Percentiles rank a stretch among this genome's conserved stretches.
These are phyloP conservation scores for Diaporthe sp. DNA, from an alignment of 2,329 filamentous ascomycete genomes.

Conservation along the genomic window DNA sequence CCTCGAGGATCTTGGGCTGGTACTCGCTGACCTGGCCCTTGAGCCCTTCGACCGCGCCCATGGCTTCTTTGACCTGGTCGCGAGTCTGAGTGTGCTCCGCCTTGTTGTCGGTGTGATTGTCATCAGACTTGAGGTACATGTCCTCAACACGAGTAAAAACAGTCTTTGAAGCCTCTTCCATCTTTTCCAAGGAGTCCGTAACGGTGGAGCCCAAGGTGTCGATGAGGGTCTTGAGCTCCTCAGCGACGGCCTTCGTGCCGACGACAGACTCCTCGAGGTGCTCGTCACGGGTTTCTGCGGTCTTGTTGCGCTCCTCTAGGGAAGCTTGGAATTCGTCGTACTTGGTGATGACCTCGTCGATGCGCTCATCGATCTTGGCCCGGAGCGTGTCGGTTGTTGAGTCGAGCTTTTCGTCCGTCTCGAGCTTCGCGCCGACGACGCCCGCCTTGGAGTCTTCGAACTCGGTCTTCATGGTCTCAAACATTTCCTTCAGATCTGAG, in stretches of 20 bases:
- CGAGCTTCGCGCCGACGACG: slow-evolving; percentile 85
- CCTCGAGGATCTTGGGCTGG: slow-evolving; percentile 89
- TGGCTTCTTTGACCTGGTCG: slow-evolving; percentile 82
- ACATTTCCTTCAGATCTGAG: slow-evolving; percentile 78
- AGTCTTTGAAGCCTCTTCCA: slow-evolving; percentile 88
- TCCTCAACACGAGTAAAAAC: slow-evolving; percentile 88
- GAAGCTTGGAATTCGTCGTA: slow-evolving; percentile 87
- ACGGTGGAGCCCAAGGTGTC: slow-evolving; percentile 87
- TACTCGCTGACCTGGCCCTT: slow-evolving; percentile 85
- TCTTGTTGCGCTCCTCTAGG: slow-evolving; percentile 80
- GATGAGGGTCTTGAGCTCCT: slow-evolving; percentile 88
- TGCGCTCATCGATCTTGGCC: slow-evolving; percentile 72
- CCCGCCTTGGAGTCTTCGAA: slow-evolving; percentile 88
- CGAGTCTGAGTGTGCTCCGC: slow-evolving; percentile 86
- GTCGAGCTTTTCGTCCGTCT: slow-evolving; percentile 83
- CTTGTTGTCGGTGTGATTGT: slow-evolving; percentile 80
- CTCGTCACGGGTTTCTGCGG: slow-evolving; percentile 79
- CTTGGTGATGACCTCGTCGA: slow-evolving; percentile 85
- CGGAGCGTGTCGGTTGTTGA: slow-evolving; percentile 67
- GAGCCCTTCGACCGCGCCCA: slow-evolving; percentile 79
- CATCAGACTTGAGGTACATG: slow-evolving; percentile 80
- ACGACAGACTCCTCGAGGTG: slow-evolving; percentile 81
- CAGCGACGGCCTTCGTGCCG: slow-evolving; percentile 82
- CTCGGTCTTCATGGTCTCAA: slow-evolving; percentile 83
- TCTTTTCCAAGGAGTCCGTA: slow-evolving; percentile 86